These are phyloP conservation scores for Diaporthe citriasiana DNA, from an alignment of 2,329 filamentous ascomycete genomes.

Conservation along the genomic window DNA sequence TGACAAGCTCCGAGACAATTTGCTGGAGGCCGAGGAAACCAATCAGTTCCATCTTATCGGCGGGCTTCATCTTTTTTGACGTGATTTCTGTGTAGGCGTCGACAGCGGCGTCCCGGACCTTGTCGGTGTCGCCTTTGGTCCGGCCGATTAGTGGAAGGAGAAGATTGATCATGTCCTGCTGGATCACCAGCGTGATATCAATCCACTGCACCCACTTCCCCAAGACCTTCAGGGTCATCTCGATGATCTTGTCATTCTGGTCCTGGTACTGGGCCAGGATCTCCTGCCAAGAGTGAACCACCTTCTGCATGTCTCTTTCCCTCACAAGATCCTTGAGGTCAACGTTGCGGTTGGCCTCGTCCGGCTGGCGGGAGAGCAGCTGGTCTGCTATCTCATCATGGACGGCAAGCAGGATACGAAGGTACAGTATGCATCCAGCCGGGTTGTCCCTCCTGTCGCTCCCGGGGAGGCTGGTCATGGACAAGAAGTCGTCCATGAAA, in stretches of 20 bases:
- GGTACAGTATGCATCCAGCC: conserved; percentile 85
- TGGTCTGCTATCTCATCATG: conserved; percentile 98
- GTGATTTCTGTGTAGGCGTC: conserved; percentile 97
- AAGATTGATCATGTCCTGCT: conserved; percentile 86
- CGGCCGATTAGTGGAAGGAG: conserved; percentile 91
- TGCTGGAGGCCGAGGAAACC: conserved; percentile 88
- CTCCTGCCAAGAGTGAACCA: conserved; percentile 92
- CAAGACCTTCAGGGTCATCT: conserved; percentile 91
- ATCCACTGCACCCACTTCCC: conserved; percentile 99
- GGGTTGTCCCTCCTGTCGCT: conserved; percentile 77
- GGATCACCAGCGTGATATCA: conserved; percentile 94
- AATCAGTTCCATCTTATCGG: conserved; percentile 95
- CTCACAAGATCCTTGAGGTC: conserved; percentile 93
- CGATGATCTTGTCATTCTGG: conserved; percentile 79
- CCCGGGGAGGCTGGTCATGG: conserved; percentile 76
- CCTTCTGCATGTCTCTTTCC: conserved; percentile 87
- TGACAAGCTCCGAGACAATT: conserved; percentile 88
- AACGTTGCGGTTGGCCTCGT: conserved; percentile 87
- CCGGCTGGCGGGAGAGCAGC: conserved; percentile 81
- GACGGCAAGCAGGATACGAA: conserved; percentile 88
- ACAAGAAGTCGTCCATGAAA: conserved; percentile 92
- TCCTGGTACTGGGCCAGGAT: conserved; percentile 84
- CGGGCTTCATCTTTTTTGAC: conserved; percentile 96
- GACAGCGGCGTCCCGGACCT: conserved; percentile 89
- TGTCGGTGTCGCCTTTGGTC: conserved; percentile 76